Evolutionary conservation across 768 basidiomycete species (phyloP).

Genomic region (Podaxis sp.): DNA sequence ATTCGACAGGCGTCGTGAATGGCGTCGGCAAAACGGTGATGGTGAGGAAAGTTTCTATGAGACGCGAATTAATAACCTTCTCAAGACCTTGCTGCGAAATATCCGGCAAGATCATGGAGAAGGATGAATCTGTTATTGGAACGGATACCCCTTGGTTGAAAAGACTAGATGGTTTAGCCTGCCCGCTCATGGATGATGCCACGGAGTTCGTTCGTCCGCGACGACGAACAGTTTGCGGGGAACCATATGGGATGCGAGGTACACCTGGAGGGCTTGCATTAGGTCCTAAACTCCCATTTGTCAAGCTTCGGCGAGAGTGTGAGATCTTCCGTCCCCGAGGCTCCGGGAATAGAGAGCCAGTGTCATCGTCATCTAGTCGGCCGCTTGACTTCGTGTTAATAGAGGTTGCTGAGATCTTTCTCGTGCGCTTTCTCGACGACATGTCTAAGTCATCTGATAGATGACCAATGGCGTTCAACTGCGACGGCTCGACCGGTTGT

Average conservation of each 20-base stretch:
- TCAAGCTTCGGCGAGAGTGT: conserved; percentile 45
- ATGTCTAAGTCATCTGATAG: conserved; percentile 67
- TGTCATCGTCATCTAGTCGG: conserved; percentile 28
- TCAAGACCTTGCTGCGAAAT: conserved; percentile 71
- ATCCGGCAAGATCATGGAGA: conserved; percentile 42
- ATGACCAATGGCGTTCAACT: conserved; percentile 55
- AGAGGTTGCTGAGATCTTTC: conserved; percentile 63
- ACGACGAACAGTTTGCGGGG: conserved; percentile 14
- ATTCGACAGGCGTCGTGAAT: conserved; percentile 9
- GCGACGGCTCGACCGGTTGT: conserved; percentile 62
- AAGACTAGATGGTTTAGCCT: neutral
- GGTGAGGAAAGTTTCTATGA: conserved; percentile 77
- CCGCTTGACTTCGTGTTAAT: conserved; percentile 46
- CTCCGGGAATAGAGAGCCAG: conserved; percentile 18
- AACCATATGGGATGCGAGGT: conserved; percentile 8
- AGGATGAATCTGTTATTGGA: conserved; percentile 20
- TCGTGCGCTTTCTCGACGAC: conserved; percentile 54
- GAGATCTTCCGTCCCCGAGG: conserved; percentile 38
- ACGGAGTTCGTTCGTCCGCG: conserved; percentile 49
- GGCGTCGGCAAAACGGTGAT: conserved; percentile 37
- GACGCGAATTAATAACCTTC: conserved; percentile 66
- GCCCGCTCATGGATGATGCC: conserved; percentile 43
- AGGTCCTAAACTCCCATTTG: conserved; percentile 10
- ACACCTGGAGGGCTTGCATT: neutral
- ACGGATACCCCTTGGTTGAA: conserved; percentile 17